Conservation (phyloP, 108 stramenopile genomes). For the Cyclotella sp. region DNA sequence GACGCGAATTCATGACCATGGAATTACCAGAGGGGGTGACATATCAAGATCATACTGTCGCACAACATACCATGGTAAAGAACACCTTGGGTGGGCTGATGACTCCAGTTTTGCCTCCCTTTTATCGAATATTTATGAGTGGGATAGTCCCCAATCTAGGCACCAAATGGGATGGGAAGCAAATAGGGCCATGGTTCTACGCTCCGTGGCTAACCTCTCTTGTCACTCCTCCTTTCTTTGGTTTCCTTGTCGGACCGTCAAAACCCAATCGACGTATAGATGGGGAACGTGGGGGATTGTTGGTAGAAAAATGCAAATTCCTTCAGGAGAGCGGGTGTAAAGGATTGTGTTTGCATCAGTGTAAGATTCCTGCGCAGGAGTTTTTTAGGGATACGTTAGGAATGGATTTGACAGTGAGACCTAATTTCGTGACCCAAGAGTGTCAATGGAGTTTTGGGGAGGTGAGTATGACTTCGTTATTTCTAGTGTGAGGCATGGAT, state of each 20-base stretch:
- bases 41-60: slow-evolving; percentile 50
- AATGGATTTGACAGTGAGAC: slow-evolving; percentile 75
- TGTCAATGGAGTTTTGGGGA: slow-evolving; percentile 94
- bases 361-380: slow-evolving; percentile 88
- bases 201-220: slow-evolving; percentile 85
- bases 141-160: slow-evolving; percentile 82
- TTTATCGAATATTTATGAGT: slow-evolving; percentile 92
- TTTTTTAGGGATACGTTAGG: slow-evolving; percentile 87
- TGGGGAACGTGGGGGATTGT: slow-evolving; percentile 83
- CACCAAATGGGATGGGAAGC: slow-evolving; percentile 67
- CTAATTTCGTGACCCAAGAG: slow-evolving; percentile 92
- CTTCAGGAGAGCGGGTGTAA: slow-evolving; percentile 89
- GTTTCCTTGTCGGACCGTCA: slow-evolving; percentile 86
- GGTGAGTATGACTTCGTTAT: slow-evolving; percentile 4
- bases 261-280: slow-evolving; percentile 81
- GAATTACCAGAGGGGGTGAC: slow-evolving; percentile 69
- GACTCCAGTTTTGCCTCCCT: slow-evolving; percentile 90
- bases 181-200: slow-evolving; percentile 86
- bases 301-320: slow-evolving; percentile 95
- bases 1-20: slow-evolving; percentile 70
- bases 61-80: slow-evolving; percentile 84
- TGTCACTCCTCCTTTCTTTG: slow-evolving; percentile 92
- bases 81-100: slow-evolving; percentile 78
- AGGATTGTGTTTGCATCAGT: slow-evolving; percentile 90
- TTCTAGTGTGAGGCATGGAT: not conserved